Conservation (phyloP, 805 yeast species). For the Saturnispora dispora region DNA sequence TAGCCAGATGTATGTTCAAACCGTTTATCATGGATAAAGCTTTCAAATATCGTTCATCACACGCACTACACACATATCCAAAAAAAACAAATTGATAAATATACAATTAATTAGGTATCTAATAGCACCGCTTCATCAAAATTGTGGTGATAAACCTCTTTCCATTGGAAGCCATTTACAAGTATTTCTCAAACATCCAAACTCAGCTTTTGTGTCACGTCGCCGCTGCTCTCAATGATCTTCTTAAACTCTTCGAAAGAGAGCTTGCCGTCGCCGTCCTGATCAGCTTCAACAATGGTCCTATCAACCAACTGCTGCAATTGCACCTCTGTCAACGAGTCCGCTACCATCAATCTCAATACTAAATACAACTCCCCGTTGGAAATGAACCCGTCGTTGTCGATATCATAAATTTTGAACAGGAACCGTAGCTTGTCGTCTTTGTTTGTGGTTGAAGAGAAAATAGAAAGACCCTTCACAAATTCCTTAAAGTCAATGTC, state of each 20-base stretch:
- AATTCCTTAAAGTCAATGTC: conserved; percentile 94
- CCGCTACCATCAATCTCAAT: conserved; percentile 94
- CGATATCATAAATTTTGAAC: conserved; percentile 90
- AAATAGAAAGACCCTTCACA: conserved; percentile 58
- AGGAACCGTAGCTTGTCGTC: conserved; percentile 83
- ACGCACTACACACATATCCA: no score
- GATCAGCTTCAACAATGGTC: conserved; percentile 87
- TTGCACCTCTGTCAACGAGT: conserved; percentile 74
- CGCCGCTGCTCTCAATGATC: conserved; percentile 44
- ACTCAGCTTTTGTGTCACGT: conserved; percentile 25
- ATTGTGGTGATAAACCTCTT: no score
- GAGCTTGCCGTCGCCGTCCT: conserved; percentile 77
- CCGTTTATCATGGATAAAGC: no score
- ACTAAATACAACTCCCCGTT: conserved; percentile 92
- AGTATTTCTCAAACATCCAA: conserved; percentile 20
- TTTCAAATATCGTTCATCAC: no score
- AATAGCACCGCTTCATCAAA: no score
- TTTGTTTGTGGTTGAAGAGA: conserved; percentile 72
- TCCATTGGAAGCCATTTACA: no score
- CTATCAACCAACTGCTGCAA: conserved; percentile 95
- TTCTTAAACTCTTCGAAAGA: conserved; percentile 79
- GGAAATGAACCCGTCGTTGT: conserved; percentile 87
- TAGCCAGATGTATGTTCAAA: no score
- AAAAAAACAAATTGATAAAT: no score
- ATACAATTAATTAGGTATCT: no score